Percentiles rank a stretch among this genome's conserved stretches.
Evolutionary conservation across 371 early-diverging fungal species (phyloP).

Genomic region (Mortierella sp.): DNA sequence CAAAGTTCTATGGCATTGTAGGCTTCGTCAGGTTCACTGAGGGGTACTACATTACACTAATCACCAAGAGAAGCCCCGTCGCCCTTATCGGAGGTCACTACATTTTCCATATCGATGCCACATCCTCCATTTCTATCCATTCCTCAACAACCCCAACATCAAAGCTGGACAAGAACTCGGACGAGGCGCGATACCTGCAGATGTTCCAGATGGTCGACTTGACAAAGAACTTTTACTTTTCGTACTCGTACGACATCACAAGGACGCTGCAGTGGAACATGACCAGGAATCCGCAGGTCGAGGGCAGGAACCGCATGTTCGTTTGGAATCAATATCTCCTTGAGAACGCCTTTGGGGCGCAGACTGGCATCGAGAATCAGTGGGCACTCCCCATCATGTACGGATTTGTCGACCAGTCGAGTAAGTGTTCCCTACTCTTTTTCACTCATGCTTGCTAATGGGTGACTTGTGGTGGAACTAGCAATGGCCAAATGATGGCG

Average conservation of each 20-base stretch:
- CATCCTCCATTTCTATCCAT: conserved; percentile 75
- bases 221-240: conserved; percentile 92
- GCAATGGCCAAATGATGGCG: not conserved
- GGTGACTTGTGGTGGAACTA: not conserved
- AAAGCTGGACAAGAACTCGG: conserved; percentile 82
- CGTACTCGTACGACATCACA: conserved; percentile 96
- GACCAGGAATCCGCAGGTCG: conserved; percentile 55
- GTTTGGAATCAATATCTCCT: conserved; percentile 95
- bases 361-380: conserved; percentile 73
- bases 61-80: conserved; percentile 90
- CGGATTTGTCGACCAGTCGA: conserved; percentile 97
- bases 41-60: conserved; percentile 93
- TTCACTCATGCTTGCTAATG: not conserved
- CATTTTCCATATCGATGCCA: conserved; percentile 96
- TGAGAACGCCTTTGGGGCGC: conserved; percentile 75
- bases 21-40: conserved; percentile 93
- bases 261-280: conserved; percentile 93
- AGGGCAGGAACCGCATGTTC: conserved; percentile 87
- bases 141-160: conserved; percentile 69
- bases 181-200: conserved; percentile 81
- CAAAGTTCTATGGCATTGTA: conserved; percentile 78
- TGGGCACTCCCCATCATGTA: conserved; percentile 95
- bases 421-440: conserved; percentile 60
- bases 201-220: conserved; percentile 88
- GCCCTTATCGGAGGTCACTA: conserved; percentile 96